Evolutionary conservation across 73 alveolate species (phyloP).

Genomic region (Tetrahymena elliotti): DNA sequence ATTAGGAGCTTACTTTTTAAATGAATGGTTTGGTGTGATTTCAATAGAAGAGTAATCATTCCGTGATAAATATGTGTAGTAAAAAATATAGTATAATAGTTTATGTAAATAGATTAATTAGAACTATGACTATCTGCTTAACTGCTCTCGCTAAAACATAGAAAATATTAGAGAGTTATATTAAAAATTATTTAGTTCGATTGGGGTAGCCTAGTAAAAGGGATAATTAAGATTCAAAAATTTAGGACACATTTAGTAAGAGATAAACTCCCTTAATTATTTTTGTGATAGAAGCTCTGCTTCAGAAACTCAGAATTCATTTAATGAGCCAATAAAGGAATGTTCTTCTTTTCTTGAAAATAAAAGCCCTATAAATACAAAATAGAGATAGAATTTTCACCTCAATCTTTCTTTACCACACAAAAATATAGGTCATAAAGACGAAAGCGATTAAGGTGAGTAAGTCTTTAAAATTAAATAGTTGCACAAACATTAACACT

Average conservation of each 20-base stretch:
- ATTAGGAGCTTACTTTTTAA: neutral
- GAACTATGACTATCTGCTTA: neutral
- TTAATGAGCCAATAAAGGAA: neutral
- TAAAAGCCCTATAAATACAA: neutral
- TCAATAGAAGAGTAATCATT: neutral
- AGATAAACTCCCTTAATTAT: neutral
- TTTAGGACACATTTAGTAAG: neutral
- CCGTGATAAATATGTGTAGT: neutral
- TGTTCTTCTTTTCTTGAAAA: neutral
- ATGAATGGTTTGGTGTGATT: neutral
- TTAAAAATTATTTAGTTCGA: neutral
- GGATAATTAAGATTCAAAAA: neutral
- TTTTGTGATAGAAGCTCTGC: neutral
- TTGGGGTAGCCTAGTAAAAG: neutral
- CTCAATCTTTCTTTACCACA: neutral
- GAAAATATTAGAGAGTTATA: neutral
- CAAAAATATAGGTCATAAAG: neutral
- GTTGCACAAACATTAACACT: neutral
- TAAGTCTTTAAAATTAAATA: neutral
- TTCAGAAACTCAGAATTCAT: neutral
- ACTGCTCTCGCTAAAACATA: neutral
- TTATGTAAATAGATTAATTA: neutral
- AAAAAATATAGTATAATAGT: neutral
- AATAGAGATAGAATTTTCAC: neutral
- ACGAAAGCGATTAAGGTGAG: neutral